Conservation (phyloP, 148 eudicot species). For the Limonium bicolor region DNA sequence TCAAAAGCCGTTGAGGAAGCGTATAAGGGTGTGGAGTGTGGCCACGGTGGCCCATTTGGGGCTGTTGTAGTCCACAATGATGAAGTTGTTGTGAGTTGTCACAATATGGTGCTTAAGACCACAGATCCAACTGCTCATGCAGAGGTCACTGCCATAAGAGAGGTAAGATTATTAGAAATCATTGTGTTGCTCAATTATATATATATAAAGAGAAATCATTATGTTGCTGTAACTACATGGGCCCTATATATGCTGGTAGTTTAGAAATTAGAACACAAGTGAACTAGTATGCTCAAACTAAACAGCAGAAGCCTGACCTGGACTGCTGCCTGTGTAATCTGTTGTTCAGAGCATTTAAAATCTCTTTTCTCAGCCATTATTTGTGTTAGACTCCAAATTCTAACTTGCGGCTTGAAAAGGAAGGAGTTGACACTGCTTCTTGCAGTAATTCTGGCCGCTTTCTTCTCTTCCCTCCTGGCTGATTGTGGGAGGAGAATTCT, state of each 20-base stretch:
- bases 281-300: neutral
- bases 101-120: constrained; percentile 1
- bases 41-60: constrained; percentile 1
- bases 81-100: constrained; percentile 1
- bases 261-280: neutral
- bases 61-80: neutral
- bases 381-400: neutral
- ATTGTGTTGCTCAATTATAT: too few relatives aligned
- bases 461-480: too few relatives aligned
- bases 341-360: neutral
- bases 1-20: constrained; percentile 1
- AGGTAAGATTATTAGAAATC: neutral
- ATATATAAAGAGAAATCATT: neutral
- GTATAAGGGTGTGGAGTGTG: neutral
- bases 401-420: neutral
- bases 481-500: too few relatives aligned
- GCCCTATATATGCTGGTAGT: neutral
- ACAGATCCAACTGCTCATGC: constrained; percentile 1
- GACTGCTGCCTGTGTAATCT: too few relatives aligned
- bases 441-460: neutral
- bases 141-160: constrained; percentile 1
- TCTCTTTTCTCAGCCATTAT: neutral
- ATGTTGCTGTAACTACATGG: neutral
- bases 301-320: too few relatives aligned
- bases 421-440: neutral